Evolutionary conservation across 108 stramenopile species (phyloP).

Genomic region (Parmales sp.): DNA sequence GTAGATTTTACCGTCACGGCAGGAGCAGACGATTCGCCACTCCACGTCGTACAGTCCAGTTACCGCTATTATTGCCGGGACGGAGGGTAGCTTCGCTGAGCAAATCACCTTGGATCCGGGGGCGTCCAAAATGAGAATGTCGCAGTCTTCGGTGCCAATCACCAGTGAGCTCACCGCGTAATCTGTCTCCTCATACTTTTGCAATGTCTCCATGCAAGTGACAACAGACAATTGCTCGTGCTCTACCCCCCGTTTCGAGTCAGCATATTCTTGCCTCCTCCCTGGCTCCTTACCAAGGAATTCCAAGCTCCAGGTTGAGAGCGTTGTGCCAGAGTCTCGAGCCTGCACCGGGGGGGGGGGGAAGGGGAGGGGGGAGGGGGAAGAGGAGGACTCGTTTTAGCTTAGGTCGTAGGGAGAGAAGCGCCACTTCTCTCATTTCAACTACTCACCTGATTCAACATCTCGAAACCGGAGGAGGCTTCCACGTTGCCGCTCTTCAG

Average conservation of each 20-base stretch:
- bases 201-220: slow-evolving; percentile 35
- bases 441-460: slow-evolving; percentile 14
- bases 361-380: slow-evolving; percentile 3
- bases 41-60: slow-evolving; percentile 40
- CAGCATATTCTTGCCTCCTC: neutral
- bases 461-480: neutral
- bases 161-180: slow-evolving; percentile 22
- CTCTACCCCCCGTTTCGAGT: slow-evolving; percentile 10
- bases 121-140: slow-evolving; percentile 35
- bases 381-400: neutral
- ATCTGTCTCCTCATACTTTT: slow-evolving; percentile 16
- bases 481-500: neutral
- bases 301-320: slow-evolving; percentile 17
- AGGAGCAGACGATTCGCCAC: slow-evolving; percentile 38
- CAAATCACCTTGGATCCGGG: slow-evolving; percentile 10
- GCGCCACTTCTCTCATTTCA: no score
- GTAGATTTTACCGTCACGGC: slow-evolving; percentile 36
- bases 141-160: slow-evolving; percentile 39
- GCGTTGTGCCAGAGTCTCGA: neutral
- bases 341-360: neutral
- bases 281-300: neutral
- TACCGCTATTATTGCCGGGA: slow-evolving; percentile 26
- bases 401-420: no score
- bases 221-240: slow-evolving; percentile 22
- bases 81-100: slow-evolving; percentile 17